Conservation (phyloP, 495 filamentous ascomycete species). For the Monascus purpureus region DNA sequence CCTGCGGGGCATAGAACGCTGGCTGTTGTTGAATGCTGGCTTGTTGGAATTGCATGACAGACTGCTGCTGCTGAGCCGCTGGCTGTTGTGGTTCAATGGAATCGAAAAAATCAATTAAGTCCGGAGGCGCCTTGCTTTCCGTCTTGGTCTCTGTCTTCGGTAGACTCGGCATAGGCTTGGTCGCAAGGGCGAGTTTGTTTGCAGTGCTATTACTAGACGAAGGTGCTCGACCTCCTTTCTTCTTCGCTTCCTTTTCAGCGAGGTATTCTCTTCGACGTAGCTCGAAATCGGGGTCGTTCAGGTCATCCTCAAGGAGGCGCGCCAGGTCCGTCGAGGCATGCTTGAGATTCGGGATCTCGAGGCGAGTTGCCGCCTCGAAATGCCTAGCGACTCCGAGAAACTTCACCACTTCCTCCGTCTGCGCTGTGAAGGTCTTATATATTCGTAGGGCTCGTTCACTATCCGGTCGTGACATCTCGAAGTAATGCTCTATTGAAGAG, state of each 20-base stretch:
- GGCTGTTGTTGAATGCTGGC: conserved; percentile 23
- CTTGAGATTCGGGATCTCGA: conserved; percentile 95
- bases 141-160: conserved; percentile 8
- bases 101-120: conserved; percentile 97
- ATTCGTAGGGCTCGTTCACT: conserved; percentile 85
- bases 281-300: conserved; percentile 94
- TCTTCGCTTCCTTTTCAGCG: conserved; percentile 71
- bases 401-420: conserved; percentile 84
- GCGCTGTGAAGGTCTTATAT: conserved; percentile 83
- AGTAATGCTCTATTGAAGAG: conserved; percentile 65
- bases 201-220: conserved; percentile 11
- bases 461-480: conserved; percentile 93
- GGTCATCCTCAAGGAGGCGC: conserved; percentile 82
- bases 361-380: conserved; percentile 77
- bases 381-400: conserved; percentile 78
- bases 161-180: conserved; percentile 9
- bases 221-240: conserved; percentile 29
- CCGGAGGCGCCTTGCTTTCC: conserved; percentile 48
- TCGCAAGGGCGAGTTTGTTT: conserved; percentile 10
- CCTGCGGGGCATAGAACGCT: conserved; percentile 23
- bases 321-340: conserved; percentile 88
- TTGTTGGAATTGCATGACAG: conserved; percentile 19
- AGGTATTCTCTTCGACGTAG: conserved; percentile 84
- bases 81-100: conserved; percentile 85
- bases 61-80: conserved; percentile 27